phyloP scores from a whole-genome alignment of 202 grass and related monocot species.

The Schoenoplectus tabernaemontani region DNA sequence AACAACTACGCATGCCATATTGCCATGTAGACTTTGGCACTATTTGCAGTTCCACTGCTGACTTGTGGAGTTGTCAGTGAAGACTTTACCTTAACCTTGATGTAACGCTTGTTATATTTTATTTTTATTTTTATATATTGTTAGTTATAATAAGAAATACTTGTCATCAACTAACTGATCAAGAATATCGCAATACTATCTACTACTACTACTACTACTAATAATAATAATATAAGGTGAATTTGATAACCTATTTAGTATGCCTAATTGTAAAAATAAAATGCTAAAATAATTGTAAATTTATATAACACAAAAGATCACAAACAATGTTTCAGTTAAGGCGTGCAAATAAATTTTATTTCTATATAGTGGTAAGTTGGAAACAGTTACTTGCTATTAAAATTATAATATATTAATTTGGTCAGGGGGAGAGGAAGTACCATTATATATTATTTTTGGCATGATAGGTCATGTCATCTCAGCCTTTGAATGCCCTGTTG shows the following conservation, averaged over 20 bases:
- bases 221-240: too few species aligned
- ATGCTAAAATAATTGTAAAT: too few species aligned
- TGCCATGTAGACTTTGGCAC: neutral
- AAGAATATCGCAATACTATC: too few species aligned
- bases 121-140: neutral
- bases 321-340: slow-evolving; percentile 18
- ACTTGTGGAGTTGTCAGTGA: slow-evolving; percentile 4
- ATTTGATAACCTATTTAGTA: too few species aligned
- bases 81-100: slow-evolving; percentile 16
- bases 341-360: neutral
- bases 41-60: slow-evolving; percentile 6
- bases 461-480: slow-evolving; percentile 16
- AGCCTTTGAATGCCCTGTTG: neutral
- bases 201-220: too few species aligned
- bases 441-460: neutral
- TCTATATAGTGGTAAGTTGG: neutral
- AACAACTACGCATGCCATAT: neutral
- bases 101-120: neutral
- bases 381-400: neutral
- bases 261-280: too few species aligned
- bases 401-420: neutral
- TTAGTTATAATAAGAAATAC: too few species aligned
- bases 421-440: neutral
- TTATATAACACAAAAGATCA: too few species aligned
- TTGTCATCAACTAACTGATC: too few species aligned